Evolutionary conservation across 1,139 yeast genomes (phyloP), one percentile per base, ranked within the genome.

Genomic region (Candida sp.): DNA sequence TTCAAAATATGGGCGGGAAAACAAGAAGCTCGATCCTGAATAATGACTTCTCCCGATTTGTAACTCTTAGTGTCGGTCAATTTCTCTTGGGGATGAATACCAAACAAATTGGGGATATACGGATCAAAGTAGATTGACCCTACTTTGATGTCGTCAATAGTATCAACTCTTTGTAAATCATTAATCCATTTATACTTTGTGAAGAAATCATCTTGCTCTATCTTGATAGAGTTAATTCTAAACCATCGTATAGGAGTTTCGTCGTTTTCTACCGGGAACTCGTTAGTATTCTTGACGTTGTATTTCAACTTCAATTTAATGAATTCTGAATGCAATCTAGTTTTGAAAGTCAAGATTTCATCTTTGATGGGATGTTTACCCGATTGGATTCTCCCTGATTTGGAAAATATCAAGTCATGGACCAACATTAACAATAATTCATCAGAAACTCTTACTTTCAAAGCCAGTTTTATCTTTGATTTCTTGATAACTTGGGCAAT

Each of bases 1-100:
- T 79, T 72, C 42, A 93, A 66, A 22, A 95, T 90, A 46, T 82
- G 83, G 0, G 96, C 97, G 0, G 99, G 99, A 58, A 93, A 89
- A 61, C 99, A 93, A 3, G 97, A 90, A 0, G 98, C 97, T 40
- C 99, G 72, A 59, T 93, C 99, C 64, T 93, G 99, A 47, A 93
- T 88, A 45, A 95, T 90, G 21, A 93, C 70, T 42, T 82, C 76
- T 0, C 99, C 99, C 8, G 73, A 66, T 44, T 77, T 70, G 62
- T 93, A 93, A 0, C 88, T 79, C 23, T 76, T 78, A 6, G 85
- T 76, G 1, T 77, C 60, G 21, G 91, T 84, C 22, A 89, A 64
- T 52, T 80, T 77, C 49, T 84, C 89, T 45, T 72, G 66, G 7
- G 96, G 95, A 53, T 84, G 86, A 3, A 93, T 75, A 3, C 98